phyloP scores from a whole-genome alignment of 805 yeast species.

The Barnettozyma botsteinii region DNA sequence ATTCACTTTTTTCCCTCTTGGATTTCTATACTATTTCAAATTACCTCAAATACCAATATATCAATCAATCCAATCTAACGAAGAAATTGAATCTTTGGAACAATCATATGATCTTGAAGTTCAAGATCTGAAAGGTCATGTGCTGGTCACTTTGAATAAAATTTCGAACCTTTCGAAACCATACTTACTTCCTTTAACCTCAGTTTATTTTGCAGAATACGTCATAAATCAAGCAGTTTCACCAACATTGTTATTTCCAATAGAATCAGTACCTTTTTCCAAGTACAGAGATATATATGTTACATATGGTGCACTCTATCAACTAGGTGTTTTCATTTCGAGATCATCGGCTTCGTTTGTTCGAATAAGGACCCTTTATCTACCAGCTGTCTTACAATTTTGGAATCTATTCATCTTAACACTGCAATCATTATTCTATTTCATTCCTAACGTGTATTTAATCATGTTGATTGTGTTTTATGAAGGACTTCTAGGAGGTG shows the following conservation, averaged over 20 bases:
- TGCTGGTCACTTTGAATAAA: slow-evolving; percentile 22
- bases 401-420: slow-evolving; percentile 55
- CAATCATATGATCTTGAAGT: not conserved
- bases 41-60: slow-evolving; percentile 17
- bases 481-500: slow-evolving; percentile 90
- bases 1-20: slow-evolving; percentile 53
- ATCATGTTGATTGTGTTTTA: slow-evolving; percentile 64
- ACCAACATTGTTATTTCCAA: slow-evolving; percentile 79
- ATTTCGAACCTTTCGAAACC: slow-evolving; percentile 47
- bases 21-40: slow-evolving; percentile 37
- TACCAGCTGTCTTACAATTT: slow-evolving; percentile 61
- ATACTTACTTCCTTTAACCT: slow-evolving; percentile 75
- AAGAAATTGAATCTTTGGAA: not conserved
- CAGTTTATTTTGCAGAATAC: slow-evolving; percentile 85
- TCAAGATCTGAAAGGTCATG: slow-evolving; percentile 1
- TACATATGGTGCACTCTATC: slow-evolving; percentile 84
- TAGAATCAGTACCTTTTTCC: slow-evolving; percentile 62
- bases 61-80: slow-evolving; percentile 5
- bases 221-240: slow-evolving; percentile 87
- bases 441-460: slow-evolving; percentile 55
- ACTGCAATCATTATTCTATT: slow-evolving; percentile 55
- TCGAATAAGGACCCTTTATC: slow-evolving; percentile 51
- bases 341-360: slow-evolving; percentile 72
- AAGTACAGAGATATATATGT: slow-evolving; percentile 84
- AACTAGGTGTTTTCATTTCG: slow-evolving; percentile 87